A percentile compares a stretch with the other conserved stretches of the same genome.
These are phyloP conservation scores for Elaeis guineensis DNA, from an alignment of 176 grass and related monocot species.

Conservation along the genomic window DNA sequence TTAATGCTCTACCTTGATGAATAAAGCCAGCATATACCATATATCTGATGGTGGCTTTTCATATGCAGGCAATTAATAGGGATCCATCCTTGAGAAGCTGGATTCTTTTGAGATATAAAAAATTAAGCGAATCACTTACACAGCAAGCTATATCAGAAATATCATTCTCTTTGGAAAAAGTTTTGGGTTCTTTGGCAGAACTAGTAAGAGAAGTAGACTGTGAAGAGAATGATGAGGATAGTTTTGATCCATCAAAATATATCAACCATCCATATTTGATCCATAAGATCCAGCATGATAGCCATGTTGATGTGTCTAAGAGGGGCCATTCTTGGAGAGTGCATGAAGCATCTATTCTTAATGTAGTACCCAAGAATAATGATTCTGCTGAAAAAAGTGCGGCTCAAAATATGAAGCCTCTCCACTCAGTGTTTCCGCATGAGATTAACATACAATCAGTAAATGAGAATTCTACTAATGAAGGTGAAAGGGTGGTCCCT, in stretches of 20 bases:
- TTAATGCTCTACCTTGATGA: too few relatives aligned
- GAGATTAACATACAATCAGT: conserved; percentile 10
- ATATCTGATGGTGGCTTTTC: conserved; percentile 21
- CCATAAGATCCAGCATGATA: neutral
- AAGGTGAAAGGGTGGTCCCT: conserved; percentile 6
- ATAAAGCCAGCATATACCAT: conserved; percentile 8
- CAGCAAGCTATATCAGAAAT: conserved; percentile 46
- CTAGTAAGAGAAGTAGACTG: conserved; percentile 29
- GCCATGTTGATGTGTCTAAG: neutral
- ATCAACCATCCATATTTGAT: conserved; percentile 6
- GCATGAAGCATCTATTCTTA: conserved; percentile 16
- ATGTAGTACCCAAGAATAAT: conserved; percentile 14
- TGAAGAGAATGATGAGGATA: conserved; percentile 22
- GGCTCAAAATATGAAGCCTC: conserved; percentile 12
- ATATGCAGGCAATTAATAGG: conserved; percentile 51
- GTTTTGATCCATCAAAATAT: conserved; percentile 12
- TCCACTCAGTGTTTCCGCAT: conserved; percentile 7
- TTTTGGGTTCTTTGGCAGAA: conserved; percentile 71
- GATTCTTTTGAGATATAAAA: conserved; percentile 65
- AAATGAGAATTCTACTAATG: conserved; percentile 9
- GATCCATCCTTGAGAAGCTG: conserved; percentile 64
- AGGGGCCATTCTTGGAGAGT: conserved; percentile 12
- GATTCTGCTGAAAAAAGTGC: conserved; percentile 21
- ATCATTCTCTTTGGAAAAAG: conserved; percentile 54
- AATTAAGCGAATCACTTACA: conserved; percentile 42